A percentile compares a stretch with the other conserved stretches of the same genome.
These are phyloP conservation scores for Gossypium aridum DNA, from an alignment of 441 rosid species.

Conservation along the genomic window DNA sequence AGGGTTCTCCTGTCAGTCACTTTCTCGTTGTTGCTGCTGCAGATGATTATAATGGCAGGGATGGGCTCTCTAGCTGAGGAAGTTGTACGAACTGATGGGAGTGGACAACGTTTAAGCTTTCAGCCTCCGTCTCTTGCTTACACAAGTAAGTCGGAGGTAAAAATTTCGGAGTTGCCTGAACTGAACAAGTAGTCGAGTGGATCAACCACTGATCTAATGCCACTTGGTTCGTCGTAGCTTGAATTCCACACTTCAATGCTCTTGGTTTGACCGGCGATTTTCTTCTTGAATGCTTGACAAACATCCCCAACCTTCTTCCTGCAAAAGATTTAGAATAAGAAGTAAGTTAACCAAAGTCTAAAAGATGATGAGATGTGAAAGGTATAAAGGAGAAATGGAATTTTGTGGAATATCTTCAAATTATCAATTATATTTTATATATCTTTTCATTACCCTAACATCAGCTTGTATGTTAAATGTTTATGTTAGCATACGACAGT, in stretches of 20 bases:
- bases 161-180: conserved; percentile 34
- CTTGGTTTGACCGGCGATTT: conserved; percentile 44
- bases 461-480: too few species aligned
- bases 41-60: conserved; percentile 29
- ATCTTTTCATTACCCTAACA: too few species aligned
- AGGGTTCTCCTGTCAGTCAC: conserved; percentile 90
- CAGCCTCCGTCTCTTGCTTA: conserved; percentile 51
- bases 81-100: conserved; percentile 44
- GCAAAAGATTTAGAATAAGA: not conserved
- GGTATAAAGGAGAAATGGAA: conserved; percentile 32
- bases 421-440: too few species aligned
- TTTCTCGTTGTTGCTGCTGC: conserved; percentile 23
- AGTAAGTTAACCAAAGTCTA: too few species aligned
- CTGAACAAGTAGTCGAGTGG: conserved; percentile 41
- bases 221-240: conserved; percentile 45
- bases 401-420: not conserved
- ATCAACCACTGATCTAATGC: conserved; percentile 39
- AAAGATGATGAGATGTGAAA: not conserved
- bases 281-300: conserved; percentile 82
- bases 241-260: conserved; percentile 56
- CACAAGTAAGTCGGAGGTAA: conserved; percentile 34
- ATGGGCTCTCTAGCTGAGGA: conserved; percentile 68
- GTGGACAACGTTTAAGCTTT: conserved; percentile 30
- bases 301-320: conserved; percentile 9
- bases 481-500: too few species aligned